Evolutionary conservation across 2,329 filamentous ascomycete genomes (phyloP).

Genomic region (Botrytis elliptica): DNA sequence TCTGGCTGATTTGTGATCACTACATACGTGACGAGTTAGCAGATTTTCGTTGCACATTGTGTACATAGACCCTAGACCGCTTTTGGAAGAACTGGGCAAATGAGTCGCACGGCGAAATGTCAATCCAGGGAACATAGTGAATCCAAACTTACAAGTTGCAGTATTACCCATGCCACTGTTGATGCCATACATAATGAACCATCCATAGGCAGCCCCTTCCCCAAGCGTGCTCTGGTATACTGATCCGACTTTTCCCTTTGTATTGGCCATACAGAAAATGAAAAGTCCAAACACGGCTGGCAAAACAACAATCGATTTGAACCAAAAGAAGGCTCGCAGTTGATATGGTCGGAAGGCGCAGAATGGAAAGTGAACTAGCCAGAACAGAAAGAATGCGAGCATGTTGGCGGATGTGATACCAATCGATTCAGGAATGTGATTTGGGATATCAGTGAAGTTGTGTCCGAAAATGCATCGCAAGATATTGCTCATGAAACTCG

Average conservation of each 20-base stretch:
- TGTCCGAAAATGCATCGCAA: slow-evolving; percentile 45
- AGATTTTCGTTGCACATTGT: background rate
- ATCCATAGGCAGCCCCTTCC: slow-evolving; percentile 30
- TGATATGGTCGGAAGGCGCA: slow-evolving; percentile 47
- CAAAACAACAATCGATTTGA: slow-evolving; percentile 36
- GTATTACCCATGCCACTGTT: slow-evolving; percentile 44
- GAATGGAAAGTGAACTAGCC: slow-evolving; percentile 52
- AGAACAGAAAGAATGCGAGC: slow-evolving; percentile 54
- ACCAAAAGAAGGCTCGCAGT: slow-evolving; percentile 45
- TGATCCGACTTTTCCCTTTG: slow-evolving; percentile 38
- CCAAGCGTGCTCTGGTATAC: slow-evolving; percentile 30
- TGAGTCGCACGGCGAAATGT: background rate
- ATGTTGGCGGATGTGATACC: slow-evolving; percentile 44
- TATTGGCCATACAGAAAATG: slow-evolving; percentile 44
- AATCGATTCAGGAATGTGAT: slow-evolving; percentile 41
- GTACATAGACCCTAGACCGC: background rate
- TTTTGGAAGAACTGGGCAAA: too few species aligned
- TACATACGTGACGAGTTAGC: background rate
- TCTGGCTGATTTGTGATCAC: slow-evolving; percentile 47
- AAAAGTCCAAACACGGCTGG: slow-evolving; percentile 42
- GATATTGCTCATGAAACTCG: slow-evolving; percentile 47
- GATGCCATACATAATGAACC: slow-evolving; percentile 44
- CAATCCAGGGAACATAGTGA: background rate
- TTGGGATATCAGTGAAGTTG: slow-evolving; percentile 39
- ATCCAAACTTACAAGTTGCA: slow-evolving; percentile 33